A percentile compares a stretch with the other conserved stretches of the same genome.
Evolutionary conservation across 1,139 yeast genomes (phyloP).

Genomic region (Sugiyamaella paludigena): DNA sequence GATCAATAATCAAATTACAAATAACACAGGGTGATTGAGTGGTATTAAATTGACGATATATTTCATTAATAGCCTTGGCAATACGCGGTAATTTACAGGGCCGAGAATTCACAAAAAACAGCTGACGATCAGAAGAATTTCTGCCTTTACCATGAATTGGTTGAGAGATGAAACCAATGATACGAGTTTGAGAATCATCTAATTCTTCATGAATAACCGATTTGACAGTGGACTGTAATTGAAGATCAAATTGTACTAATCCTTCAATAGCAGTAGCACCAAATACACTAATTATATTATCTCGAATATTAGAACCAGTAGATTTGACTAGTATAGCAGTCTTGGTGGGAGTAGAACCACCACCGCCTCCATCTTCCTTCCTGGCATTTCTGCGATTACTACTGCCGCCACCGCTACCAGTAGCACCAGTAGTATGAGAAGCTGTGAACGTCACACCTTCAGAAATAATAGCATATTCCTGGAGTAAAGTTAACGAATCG

Average conservation of each 20-base stretch:
- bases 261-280: conserved; percentile 67
- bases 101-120: conserved; percentile 66
- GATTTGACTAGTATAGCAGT: conserved; percentile 51
- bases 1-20: conserved; percentile 54
- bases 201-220: conserved; percentile 7
- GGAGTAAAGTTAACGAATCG: conserved; percentile 60
- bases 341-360: conserved; percentile 48
- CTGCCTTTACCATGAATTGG: conserved; percentile 78
- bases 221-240: conserved; percentile 12
- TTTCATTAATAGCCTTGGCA: conserved; percentile 63
- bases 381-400: too few species aligned
- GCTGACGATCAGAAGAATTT: conserved; percentile 69
- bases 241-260: conserved; percentile 47
- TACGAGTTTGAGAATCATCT: conserved; percentile 4
- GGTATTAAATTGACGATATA: conserved; percentile 66
- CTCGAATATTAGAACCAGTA: conserved; percentile 37
- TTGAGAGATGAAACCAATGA: conserved; percentile 66
- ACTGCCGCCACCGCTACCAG: too few species aligned
- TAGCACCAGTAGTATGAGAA: conserved; percentile 44
- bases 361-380: too few species aligned
- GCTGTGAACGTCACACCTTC: conserved; percentile 58
- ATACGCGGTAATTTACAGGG: conserved; percentile 65
- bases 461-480: conserved; percentile 64
- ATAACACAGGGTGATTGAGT: conserved; percentile 74
- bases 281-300: conserved; percentile 63